These are phyloP conservation scores for Trichosporon asahii DNA, from an alignment of 1,284 basidiomycete genomes.

Conservation along the genomic window DNA sequence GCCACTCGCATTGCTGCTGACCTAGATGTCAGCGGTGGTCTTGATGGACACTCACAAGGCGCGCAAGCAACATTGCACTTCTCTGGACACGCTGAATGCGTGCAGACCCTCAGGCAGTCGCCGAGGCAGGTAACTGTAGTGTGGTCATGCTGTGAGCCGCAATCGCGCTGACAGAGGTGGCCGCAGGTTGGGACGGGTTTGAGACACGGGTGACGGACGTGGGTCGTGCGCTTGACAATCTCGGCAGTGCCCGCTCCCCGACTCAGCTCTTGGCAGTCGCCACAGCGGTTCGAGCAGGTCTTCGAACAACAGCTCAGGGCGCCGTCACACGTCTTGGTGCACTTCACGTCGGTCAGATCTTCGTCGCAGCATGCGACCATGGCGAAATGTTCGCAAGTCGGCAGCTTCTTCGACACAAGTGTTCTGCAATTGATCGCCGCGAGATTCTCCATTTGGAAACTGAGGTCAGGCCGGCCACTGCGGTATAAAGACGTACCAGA, in stretches of 20 bases:
- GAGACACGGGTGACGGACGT: no score
- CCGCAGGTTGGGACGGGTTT: no score
- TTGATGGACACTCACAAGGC: neutral
- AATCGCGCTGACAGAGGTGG: no score
- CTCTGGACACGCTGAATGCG: neutral
- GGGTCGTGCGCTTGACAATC: no score
- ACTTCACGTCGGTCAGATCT: slow-evolving; percentile 50
- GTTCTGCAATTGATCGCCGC: slow-evolving; percentile 50
- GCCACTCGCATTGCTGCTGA: slow-evolving; percentile 47
- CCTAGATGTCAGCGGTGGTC: neutral
- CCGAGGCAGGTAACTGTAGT: no score
- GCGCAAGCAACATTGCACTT: neutral
- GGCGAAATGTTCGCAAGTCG: slow-evolving; percentile 60
- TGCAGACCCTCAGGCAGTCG: neutral
- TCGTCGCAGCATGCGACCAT: slow-evolving; percentile 56
- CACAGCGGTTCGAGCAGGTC: no score
- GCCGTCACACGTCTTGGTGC: slow-evolving; percentile 32
- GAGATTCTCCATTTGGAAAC: no score
- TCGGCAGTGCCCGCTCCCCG: no score
- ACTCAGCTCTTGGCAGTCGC: no score
- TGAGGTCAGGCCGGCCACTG: no score
- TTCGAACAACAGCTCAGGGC: no score
- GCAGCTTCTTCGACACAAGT: slow-evolving; percentile 56
- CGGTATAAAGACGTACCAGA: slow-evolving; percentile 57
- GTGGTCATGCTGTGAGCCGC: neutral